A percentile compares a stretch with the other conserved stretches of the same genome.
Conservation (phyloP, 768 basidiomycete species). For the Rhodotorula taiwanensis region DNA sequence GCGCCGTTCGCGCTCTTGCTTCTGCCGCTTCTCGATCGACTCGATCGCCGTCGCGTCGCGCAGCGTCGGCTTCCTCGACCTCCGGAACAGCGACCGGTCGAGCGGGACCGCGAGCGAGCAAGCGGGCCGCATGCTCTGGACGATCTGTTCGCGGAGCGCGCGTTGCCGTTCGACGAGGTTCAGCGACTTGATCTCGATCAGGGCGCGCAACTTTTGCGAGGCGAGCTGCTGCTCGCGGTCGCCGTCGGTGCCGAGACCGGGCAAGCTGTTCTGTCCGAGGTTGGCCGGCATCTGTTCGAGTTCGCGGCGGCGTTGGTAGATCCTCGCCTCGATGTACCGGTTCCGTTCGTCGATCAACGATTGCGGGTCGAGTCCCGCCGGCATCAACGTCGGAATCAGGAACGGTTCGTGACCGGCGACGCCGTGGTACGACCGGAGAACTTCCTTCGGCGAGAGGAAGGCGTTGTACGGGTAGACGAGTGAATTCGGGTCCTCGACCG, state of each 20-base stretch:
- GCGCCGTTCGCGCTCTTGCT: constrained; percentile 80
- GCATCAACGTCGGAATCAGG: constrained; percentile 82
- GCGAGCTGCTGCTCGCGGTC: constrained; percentile 48
- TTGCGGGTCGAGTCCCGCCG: constrained; percentile 83
- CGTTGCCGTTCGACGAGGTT: constrained; percentile 85
- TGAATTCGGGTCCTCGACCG: constrained; percentile 27
- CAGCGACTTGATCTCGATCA: constrained; percentile 88
- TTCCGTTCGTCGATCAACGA: constrained; percentile 86
- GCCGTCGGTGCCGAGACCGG: constrained; percentile 47
- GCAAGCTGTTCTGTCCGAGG: constrained; percentile 54
- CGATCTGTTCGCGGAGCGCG: constrained; percentile 69
- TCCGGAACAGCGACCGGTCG: constrained; percentile 85
- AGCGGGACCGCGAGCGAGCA: constrained; percentile 66
- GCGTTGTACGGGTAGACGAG: constrained; percentile 32
- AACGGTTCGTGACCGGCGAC: constrained; percentile 47
- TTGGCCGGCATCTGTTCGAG: constrained; percentile 66
- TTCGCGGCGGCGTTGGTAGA: constrained; percentile 80
- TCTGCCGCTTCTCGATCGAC: constrained; percentile 80
- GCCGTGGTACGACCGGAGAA: constrained; percentile 52
- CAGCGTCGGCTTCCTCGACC: constrained; percentile 58
- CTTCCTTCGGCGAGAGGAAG: constrained; percentile 53
- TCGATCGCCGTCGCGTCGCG: constrained; percentile 87
- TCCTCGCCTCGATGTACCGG: constrained; percentile 78
- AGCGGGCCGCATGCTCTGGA: constrained; percentile 79
- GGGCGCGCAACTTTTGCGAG: constrained; percentile 69